phyloP scores from a whole-genome alignment of 2,329 filamentous ascomycete species.

The Colletotrichum zoysiae region DNA sequence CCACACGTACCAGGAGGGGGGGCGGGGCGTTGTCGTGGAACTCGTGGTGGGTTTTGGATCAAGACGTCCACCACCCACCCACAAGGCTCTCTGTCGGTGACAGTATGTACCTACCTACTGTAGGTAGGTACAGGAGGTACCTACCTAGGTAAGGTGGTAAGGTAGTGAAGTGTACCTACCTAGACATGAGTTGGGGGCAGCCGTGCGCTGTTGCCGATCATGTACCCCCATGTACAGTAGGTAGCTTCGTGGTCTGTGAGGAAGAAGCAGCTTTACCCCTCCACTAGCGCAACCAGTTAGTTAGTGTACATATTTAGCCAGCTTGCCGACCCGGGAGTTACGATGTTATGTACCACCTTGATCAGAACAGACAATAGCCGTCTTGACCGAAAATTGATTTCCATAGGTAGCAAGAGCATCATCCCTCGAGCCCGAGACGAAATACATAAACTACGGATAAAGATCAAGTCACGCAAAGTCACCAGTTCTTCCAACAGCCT shows the following conservation, averaged over 20 bases:
- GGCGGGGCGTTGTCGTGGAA: slow-evolving; percentile 2
- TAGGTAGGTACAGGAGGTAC: too few relatives aligned
- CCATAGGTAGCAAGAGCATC: background rate
- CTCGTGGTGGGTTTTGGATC: background rate
- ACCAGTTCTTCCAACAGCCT: background rate
- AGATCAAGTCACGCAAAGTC: slow-evolving; percentile 26
- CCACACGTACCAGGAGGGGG: background rate
- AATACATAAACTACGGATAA: background rate
- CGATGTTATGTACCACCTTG: background rate
- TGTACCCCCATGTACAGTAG: slow-evolving; percentile 1
- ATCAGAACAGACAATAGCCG: background rate
- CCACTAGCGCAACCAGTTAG: background rate
- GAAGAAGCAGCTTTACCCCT: slow-evolving; percentile 3
- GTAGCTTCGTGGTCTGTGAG: background rate
- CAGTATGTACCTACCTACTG: too few relatives aligned
- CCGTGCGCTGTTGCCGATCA: background rate
- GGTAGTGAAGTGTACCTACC: too few relatives aligned
- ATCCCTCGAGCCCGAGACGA: background rate
- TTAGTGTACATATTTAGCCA: background rate
- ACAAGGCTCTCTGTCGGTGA: background rate
- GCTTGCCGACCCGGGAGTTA: slow-evolving; percentile 9
- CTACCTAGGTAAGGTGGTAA: too few relatives aligned
- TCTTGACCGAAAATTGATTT: background rate
- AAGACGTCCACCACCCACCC: background rate
- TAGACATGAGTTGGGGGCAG: background rate